Conservation (phyloP, 208 protist species). For the Acanthamoeba royreba region DNA sequence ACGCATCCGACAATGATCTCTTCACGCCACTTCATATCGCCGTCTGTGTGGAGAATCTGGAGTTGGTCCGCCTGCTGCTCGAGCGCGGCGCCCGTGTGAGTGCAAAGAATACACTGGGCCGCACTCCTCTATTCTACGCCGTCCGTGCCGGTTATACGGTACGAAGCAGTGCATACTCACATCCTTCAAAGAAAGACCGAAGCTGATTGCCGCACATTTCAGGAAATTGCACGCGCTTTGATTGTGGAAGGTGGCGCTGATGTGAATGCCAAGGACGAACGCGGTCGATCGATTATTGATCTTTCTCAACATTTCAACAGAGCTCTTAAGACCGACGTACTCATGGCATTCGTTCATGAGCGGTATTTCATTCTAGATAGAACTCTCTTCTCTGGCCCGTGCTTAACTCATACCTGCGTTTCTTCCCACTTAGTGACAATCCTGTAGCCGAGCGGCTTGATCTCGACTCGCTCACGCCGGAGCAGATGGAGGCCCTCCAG, state of each 20-base stretch:
- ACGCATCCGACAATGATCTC: slow-evolving; percentile 54
- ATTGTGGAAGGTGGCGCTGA: neutral
- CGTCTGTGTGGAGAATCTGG: slow-evolving; percentile 54
- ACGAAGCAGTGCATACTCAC: neutral
- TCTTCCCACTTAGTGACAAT: neutral
- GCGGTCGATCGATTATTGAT: neutral
- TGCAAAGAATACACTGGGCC: neutral
- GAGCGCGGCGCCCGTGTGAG: slow-evolving; percentile 50
- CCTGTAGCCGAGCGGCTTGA: neutral
- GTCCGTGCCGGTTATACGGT: slow-evolving; percentile 12
- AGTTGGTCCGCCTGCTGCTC: slow-evolving; percentile 55
- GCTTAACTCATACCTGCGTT: neutral
- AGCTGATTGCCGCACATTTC: too few species aligned
- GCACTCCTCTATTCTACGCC: slow-evolving; percentile 49
- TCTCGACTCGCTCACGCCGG: neutral
- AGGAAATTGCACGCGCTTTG: neutral
- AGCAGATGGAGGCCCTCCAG: neutral
- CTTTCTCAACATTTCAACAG: neutral
- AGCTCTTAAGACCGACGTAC: neutral
- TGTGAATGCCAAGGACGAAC: neutral
- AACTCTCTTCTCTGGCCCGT: neutral
- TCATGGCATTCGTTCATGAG: neutral
- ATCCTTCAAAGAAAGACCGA: too few species aligned
- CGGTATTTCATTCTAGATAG: neutral
- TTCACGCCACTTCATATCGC: slow-evolving; percentile 61